These are phyloP conservation scores for Sclerotiophoma versabilis DNA, from an alignment of 2,329 filamentous ascomycete species.

Conservation along the genomic window DNA sequence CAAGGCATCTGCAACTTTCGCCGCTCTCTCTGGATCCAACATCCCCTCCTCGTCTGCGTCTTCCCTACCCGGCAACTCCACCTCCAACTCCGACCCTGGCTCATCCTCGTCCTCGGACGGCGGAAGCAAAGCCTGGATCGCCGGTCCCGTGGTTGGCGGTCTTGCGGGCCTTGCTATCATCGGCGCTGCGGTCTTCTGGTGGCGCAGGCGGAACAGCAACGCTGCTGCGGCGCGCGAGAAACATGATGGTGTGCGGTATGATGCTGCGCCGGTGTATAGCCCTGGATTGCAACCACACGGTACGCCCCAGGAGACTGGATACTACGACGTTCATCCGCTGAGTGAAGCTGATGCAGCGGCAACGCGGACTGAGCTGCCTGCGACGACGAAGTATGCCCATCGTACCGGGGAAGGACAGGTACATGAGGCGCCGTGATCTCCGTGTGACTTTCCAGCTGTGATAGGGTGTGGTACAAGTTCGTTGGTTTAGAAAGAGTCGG, in stretches of 20 bases:
- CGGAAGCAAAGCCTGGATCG: conserved; percentile 37
- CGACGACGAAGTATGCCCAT: conserved; percentile 28
- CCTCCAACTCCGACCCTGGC: not conserved
- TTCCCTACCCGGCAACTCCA: conserved; percentile 1
- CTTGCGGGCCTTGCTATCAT: conserved; percentile 26
- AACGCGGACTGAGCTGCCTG: conserved; percentile 21
- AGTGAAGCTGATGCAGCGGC: conserved; percentile 1
- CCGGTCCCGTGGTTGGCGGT: conserved; percentile 36
- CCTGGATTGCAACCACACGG: not conserved
- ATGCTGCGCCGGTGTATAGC: conserved; percentile 12
- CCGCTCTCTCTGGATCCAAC: conserved; percentile 20
- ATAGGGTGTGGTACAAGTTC: too few relatives aligned
- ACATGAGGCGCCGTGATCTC: conserved; percentile 19
- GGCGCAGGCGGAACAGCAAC: conserved; percentile 10
- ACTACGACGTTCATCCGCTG: conserved; percentile 3
- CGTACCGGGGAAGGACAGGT: not conserved
- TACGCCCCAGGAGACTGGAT: conserved; percentile 1
- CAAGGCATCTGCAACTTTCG: conserved; percentile 30
- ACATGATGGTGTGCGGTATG: conserved; percentile 5
- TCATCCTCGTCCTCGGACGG: not conserved
- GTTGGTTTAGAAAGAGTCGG: too few relatives aligned
- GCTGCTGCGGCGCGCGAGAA: conserved; percentile 13
- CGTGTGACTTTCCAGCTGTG: not conserved
- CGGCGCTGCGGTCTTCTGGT: conserved; percentile 25
- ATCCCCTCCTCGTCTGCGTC: conserved; percentile 10